Evolutionary conservation across 2,329 filamentous ascomycete species (phyloP), one percentile per base, ranked within the genome.

Genomic region (Calonectria naviculata): DNA sequence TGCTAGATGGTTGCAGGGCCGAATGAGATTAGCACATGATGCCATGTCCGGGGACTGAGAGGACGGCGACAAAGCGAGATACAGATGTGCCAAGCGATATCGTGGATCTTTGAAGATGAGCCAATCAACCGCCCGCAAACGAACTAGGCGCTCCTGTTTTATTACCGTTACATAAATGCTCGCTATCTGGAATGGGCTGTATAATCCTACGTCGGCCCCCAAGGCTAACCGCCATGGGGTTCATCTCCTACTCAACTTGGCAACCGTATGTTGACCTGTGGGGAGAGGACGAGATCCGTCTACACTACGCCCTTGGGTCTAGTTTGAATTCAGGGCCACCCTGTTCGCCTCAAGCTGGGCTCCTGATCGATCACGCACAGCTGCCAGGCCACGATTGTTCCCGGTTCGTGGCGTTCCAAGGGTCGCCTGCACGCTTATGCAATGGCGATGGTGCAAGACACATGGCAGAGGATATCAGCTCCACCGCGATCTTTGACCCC

Each of bases 381-480:
- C 31, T 41, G 52, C 24, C 52, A 26, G 21, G 21, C 26, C 52
- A 15, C n/a, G 6, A n/a, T 8, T 24, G 31, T 21, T 38, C 52
- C 52, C 28, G n/a, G 52, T 24, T 24, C 24, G 52, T 58, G 52
- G 52, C 52, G 52, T 58, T 58, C 31, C 52, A 58, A 38, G 52
- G 52, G 52, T 38, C 21, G 52, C n/a, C 52, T 38, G 52, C 52
- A 58, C 52, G 52, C 52, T 58, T 58, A 58, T 38, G 52, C 52
- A 58, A 36, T 58, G n/a, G 52, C 52, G 52, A 58, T 58, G 52
- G 52, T 58, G 52, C 52, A 24, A 58, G 52, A 36, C 52, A 38
- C 24, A 58, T 19, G 34, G 24, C 31, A 24, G 38, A 58, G 36
- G 13, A 12, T 10, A 5, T 15, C 24, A 38, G 13, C 28, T 38